Conservation (phyloP, 1,284 basidiomycete species). For the Athelia psychrophila region DNA sequence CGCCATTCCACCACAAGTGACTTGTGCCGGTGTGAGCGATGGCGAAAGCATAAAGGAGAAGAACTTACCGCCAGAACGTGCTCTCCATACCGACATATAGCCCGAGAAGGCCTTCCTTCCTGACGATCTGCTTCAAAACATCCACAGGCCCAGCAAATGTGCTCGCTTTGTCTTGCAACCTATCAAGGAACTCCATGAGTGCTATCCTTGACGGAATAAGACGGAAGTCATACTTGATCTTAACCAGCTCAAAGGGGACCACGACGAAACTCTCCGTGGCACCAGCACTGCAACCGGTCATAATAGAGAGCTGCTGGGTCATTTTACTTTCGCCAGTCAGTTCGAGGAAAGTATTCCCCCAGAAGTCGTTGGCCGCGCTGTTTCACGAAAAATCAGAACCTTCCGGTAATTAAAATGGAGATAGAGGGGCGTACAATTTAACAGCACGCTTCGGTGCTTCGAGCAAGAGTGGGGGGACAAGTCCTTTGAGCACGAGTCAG, state of each 20-base stretch:
- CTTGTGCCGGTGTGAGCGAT: constrained; percentile 30
- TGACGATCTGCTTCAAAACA: constrained; percentile 79
- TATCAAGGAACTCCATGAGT: constrained; percentile 20
- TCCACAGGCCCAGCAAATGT: constrained; percentile 90
- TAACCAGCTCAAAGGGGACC: constrained; percentile 96
- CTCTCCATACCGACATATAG: constrained; percentile 93
- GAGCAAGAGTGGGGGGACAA: constrained; percentile 90
- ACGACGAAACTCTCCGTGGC: constrained; percentile 94
- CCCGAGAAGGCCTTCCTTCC: constrained; percentile 78
- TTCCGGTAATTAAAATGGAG: constrained; percentile 2
- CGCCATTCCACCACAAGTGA: constrained; percentile 90
- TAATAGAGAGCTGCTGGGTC: constrained; percentile 82
- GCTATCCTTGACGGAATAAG: neutral
- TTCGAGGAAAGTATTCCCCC: constrained; percentile 77
- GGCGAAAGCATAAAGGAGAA: neutral
- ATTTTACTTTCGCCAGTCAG: constrained; percentile 77
- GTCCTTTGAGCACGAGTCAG: constrained; percentile 41
- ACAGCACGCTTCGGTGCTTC: constrained; percentile 98
- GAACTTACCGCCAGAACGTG: constrained; percentile 85
- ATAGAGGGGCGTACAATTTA: constrained; percentile 72
- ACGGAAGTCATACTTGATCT: constrained; percentile 69
- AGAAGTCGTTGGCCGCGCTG: constrained; percentile 89
- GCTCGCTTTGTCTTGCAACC: constrained; percentile 89
- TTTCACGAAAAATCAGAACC: neutral
- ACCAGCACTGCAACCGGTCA: constrained; percentile 93